Base-by-base conservation (phyloP, 441 rosid species). In the Cnidoscolus chayamansa region DNA sequence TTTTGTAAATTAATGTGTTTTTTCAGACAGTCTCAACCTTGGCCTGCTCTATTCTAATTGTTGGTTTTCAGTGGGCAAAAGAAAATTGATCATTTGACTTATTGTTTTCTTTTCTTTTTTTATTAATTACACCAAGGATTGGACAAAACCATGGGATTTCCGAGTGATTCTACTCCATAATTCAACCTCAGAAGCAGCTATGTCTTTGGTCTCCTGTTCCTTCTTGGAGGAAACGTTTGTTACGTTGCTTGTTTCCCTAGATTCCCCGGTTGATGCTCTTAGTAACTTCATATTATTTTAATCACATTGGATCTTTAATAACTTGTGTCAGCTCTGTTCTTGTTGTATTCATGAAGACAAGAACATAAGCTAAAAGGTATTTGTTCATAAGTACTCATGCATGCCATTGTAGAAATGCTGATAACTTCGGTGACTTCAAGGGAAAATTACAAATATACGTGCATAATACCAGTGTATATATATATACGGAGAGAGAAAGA, bases 231-330 rank as follows among this genome's bases (percentile, higher is more conserved):
- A 40, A 35, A 35, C 35, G 25, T 58, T 25, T 58, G 62, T 58
- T 10, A 20, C 37, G 15, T 20, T 58, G 62, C 37, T 20, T 58
- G 40, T 35, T 25, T 25, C 37, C 0, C 16, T 58, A 25, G 62
- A 58, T 58, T 58, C 16, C 13, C 62, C 62, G 62, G 62, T 10
- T 58, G 62, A 58, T 58, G 15, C 62, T 58, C 17, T 15, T 51
- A 51, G n/a, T 16, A 51, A 51, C 17, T 15, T 15, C 17, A 15
- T 12, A 51, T 51, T 51, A 25, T 25, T 51, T 51, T 13, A 40
- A 40, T 40, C 25, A 40, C 0, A 10, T 48, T 48, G 13, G 49
- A 48, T 1, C 51, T 48, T 12, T 10, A 48, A 10, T 48, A 9
- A 12, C 51, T 12, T 48, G 51, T 48, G 0, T 12, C 13, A 48